phyloP scores from a whole-genome alignment of 2,329 filamentous ascomycete genomes.

The Fusarium brevicatenulatum region DNA sequence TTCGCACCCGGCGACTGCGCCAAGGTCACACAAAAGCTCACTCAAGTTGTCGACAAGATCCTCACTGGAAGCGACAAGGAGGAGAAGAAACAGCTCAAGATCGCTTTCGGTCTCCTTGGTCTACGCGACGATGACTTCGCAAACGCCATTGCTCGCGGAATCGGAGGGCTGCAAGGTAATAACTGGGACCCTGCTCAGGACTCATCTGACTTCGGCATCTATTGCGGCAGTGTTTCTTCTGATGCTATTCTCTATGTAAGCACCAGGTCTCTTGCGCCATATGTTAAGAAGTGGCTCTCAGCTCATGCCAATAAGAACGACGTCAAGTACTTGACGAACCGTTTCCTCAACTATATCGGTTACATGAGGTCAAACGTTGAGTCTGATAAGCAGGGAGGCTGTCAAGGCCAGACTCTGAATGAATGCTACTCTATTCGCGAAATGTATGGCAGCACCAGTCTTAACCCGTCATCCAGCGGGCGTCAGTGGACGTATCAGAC shows the following conservation, averaged over 20 bases:
- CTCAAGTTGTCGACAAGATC: slow-evolving; percentile 62
- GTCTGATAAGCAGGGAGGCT: slow-evolving; percentile 32
- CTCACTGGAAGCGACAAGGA: slow-evolving; percentile 53
- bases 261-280: slow-evolving; percentile 49
- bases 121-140: slow-evolving; percentile 62
- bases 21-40: slow-evolving; percentile 67
- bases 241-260: slow-evolving; percentile 54
- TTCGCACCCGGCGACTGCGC: slow-evolving; percentile 70
- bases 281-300: slow-evolving; percentile 53
- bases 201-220: slow-evolving; percentile 54
- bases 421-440: slow-evolving; percentile 48
- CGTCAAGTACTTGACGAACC: slow-evolving; percentile 50
- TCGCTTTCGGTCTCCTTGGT: slow-evolving; percentile 58
- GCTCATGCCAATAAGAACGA: slow-evolving; percentile 55
- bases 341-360: slow-evolving; percentile 64
- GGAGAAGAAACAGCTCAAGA: slow-evolving; percentile 59
- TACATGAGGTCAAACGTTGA: slow-evolving; percentile 51
- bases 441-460: slow-evolving; percentile 28
- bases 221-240: slow-evolving; percentile 60
- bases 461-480: slow-evolving; percentile 33
- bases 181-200: slow-evolving; percentile 65
- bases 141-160: slow-evolving; percentile 52
- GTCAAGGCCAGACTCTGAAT: slow-evolving; percentile 39
- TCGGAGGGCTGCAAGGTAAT: slow-evolving; percentile 56
- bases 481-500: slow-evolving; percentile 64